These are phyloP conservation scores for Venustampulla echinocandica DNA, from an alignment of 495 filamentous ascomycete genomes.

Conservation along the genomic window DNA sequence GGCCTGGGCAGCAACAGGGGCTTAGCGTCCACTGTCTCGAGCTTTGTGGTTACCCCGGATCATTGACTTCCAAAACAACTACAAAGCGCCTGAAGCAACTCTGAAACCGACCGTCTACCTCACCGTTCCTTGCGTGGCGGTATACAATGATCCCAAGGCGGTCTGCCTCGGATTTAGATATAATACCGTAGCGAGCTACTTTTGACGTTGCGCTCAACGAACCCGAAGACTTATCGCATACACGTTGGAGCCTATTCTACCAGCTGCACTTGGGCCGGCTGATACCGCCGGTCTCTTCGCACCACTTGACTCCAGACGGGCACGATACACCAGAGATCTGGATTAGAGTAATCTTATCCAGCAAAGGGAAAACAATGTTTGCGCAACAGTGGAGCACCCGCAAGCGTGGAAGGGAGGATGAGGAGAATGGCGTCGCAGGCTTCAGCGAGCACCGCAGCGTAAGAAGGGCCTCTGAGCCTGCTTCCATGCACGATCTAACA, in stretches of 20 bases:
- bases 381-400: constrained; percentile 9
- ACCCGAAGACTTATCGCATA: not conserved
- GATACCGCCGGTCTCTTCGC: constrained; percentile 2
- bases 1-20: too few relatives aligned
- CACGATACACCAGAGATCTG: constrained; percentile 3
- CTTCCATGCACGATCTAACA: constrained; percentile 6
- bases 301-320: constrained; percentile 6
- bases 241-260: not conserved
- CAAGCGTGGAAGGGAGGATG: constrained; percentile 20
- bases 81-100: constrained; percentile 8
- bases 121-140: not conserved
- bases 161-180: too few relatives aligned
- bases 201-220: not conserved
- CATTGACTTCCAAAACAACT: constrained; percentile 1
- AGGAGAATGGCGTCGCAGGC: constrained; percentile 10
- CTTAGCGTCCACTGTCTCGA: too few relatives aligned
- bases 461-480: not conserved
- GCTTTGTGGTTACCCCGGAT: not conserved
- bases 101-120: constrained; percentile 15
- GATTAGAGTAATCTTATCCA: not conserved
- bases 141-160: constrained; percentile 2
- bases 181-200: not conserved
- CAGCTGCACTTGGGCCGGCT: too few relatives aligned
- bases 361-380: constrained; percentile 16
- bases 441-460: constrained; percentile 23